These are phyloP conservation scores for Megacollybia platyphylla DNA, from an alignment of 1,284 basidiomycete genomes.

Conservation along the genomic window DNA sequence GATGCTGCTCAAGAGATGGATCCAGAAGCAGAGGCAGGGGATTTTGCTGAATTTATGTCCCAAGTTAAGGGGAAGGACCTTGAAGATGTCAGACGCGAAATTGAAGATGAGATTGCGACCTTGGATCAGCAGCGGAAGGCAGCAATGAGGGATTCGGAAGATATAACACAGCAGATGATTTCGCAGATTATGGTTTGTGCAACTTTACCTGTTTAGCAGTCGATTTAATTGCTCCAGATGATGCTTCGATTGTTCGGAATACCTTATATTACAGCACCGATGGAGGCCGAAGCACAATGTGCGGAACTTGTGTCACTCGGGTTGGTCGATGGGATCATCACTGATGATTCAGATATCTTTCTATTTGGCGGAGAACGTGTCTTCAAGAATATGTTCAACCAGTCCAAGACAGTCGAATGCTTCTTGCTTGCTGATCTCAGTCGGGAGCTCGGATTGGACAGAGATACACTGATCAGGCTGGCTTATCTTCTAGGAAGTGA, in stretches of 20 bases:
- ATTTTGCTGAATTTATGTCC: constrained; percentile 86
- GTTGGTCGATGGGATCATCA: constrained; percentile 95
- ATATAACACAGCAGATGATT: constrained; percentile 91
- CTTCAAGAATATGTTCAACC: constrained; percentile 99
- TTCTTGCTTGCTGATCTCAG: constrained; percentile 80
- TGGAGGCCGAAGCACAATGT: constrained; percentile 99
- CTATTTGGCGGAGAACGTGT: constrained; percentile 90
- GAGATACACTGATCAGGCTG: constrained; percentile 78
- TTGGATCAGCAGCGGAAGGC: constrained; percentile 79
- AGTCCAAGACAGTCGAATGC: constrained; percentile 96
- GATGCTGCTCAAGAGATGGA: constrained; percentile 78
- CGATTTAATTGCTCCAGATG: constrained; percentile 26
- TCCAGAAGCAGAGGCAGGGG: constrained; percentile 72
- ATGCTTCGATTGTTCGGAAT: constrained; percentile 93
- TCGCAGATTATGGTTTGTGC: constrained; percentile 80
- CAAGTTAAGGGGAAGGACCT: constrained; percentile 80
- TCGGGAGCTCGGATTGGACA: constrained; percentile 81
- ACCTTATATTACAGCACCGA: constrained; percentile 96
- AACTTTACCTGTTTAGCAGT: constrained; percentile 1
- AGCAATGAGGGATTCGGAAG: constrained; percentile 89
- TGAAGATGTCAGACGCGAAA: constrained; percentile 73
- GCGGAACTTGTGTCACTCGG: constrained; percentile 79
- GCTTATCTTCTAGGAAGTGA: constrained; percentile 95
- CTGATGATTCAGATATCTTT: constrained; percentile 98
- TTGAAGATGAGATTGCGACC: constrained; percentile 81